Base-by-base conservation (phyloP, 2,329 filamentous ascomycete genomes). In the Magnaporthiopsis incrustans region DNA sequence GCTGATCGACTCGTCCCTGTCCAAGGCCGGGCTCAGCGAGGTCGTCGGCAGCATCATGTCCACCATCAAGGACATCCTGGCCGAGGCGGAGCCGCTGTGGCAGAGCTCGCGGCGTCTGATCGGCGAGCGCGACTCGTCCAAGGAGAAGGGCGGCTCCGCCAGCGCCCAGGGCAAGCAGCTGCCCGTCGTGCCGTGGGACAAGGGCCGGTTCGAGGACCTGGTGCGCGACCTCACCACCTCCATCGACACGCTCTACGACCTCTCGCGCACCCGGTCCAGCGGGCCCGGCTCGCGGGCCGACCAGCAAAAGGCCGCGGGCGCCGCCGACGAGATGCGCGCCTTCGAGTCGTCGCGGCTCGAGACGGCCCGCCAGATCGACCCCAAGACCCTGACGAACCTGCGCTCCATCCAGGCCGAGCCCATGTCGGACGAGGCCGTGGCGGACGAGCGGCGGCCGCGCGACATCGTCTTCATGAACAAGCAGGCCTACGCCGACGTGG, bases 31-130 rank as follows among this genome's bases (percentile, higher is more conserved):
- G 27, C 77, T 93, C 64, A 90, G 88, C 65, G 89, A 92, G 73
- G 85, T 91, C 1, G 90, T 93, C 63, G 86, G 86, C 65, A 91
- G 89, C 73, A 89, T 93, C 70, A 86, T 94, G 82, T 85, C 85
- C 22, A 92, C 89, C 61, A 92, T 93, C 72, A 91, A 91, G 71
- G 89, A 92, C 69, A 90, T 91, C 62, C 78, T 92, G 59, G 88
- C 89, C 64, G 89, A 93, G 74, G 88, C 88, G 1, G 89, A 93
- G 71, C 84, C 85, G 7, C 81, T 93, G 65, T 90, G 89, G 83
- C 78, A 83, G 65, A 85, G 82, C 70, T 86, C 84, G 14, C 84
- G 82, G 69, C 77, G 80, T 25, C 68, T 75, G 26, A 70, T 77
- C 18, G 74, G 77, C 63, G 72, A 75, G 32, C 73, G 72, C 25